Evolutionary conservation across 768 basidiomycete species (phyloP), one percentile per base, ranked within the genome.

Genomic region (Xanthoconium purpureum): DNA sequence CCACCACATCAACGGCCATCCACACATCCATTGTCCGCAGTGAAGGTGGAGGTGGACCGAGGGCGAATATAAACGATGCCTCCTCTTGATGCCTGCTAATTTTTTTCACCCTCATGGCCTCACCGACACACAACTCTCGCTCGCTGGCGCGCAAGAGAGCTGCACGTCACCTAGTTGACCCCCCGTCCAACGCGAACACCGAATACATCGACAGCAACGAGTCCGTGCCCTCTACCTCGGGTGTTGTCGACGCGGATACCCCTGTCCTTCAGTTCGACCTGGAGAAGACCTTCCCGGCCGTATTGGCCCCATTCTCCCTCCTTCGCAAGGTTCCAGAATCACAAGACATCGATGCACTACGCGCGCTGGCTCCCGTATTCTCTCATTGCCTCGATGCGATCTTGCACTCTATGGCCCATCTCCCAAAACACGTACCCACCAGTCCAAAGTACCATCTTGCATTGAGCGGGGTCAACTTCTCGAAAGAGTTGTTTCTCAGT

Each of bases 271-370:
- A 46, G 9, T 74, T 73, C 52, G 55, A 70, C 38, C 64, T 77
- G 20, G 70, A 73, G 28, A 66, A 55, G 38, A 66, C 71, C 7
- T 77, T 75, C 54, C 74, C 76, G 1, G 72, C 74, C 1, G 73
- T 78, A 50, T 46, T 74, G 49, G 54, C 57, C 14, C 64, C 73
- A 5, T 57, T 68, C 20, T 60, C 59, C 0, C 60, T 70, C 49
- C 68, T 78, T 46, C 65, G 56, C 48, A 47, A 46, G 20, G 47
- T 71, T 10, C 54, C 64, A 13, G 61, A 61, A 15, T 57, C 68
- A 2, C 61, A 59, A 11, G 70, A 74, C 50, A 42, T 67, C 24
- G 56, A 63, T 37, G 64, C 71, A 12, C 47, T 73, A 30, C 70
- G 63, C 28, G 68, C 69, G n/a, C 61, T 73, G 36, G 56, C 63